Percentiles rank a stretch among this genome's conserved stretches.
These are phyloP conservation scores for Metschnikowia shivogae DNA, from an alignment of 805 yeast species.

Conservation along the genomic window DNA sequence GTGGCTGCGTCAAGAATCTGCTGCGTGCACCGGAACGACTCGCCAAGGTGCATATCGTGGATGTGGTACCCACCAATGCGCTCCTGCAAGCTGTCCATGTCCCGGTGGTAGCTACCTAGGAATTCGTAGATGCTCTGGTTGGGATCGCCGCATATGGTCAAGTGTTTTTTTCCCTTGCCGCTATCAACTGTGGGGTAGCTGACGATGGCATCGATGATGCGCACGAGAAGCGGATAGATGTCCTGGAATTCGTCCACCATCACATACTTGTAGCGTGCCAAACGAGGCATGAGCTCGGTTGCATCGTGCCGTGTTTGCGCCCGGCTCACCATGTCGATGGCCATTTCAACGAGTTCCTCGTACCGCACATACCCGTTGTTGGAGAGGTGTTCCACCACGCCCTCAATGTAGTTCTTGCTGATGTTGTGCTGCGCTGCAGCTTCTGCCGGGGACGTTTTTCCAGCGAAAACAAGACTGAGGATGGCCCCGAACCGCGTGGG, in stretches of 20 bases:
- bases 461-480: slow-evolving; percentile 22
- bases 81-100: slow-evolving; percentile 24
- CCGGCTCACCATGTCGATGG: slow-evolving; percentile 24
- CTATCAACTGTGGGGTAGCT: slow-evolving; percentile 27
- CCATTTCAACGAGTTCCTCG: slow-evolving; percentile 33
- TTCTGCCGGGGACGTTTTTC: slow-evolving; percentile 17
- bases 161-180: slow-evolving; percentile 36
- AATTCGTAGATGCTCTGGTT: slow-evolving; percentile 69
- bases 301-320: background rate
- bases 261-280: slow-evolving; percentile 32
- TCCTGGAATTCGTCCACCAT: slow-evolving; percentile 77
- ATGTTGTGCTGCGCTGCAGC: slow-evolving; percentile 25
- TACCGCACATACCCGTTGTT: slow-evolving; percentile 33
- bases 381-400: slow-evolving; percentile 27
- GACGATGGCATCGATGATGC: slow-evolving; percentile 38
- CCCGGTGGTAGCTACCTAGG: slow-evolving; percentile 46
- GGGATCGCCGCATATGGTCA: slow-evolving; percentile 68
- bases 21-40: slow-evolving; percentile 61
- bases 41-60: slow-evolving; percentile 36
- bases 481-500: slow-evolving; percentile 23
- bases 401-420: slow-evolving; percentile 24
- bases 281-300: slow-evolving; percentile 11
- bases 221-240: slow-evolving; percentile 48
- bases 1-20: slow-evolving; percentile 48
- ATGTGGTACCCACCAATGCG: slow-evolving; percentile 20